These are phyloP conservation scores for Talaromyces sp. DNA, from an alignment of 2,329 filamentous ascomycete genomes.

Conservation along the genomic window DNA sequence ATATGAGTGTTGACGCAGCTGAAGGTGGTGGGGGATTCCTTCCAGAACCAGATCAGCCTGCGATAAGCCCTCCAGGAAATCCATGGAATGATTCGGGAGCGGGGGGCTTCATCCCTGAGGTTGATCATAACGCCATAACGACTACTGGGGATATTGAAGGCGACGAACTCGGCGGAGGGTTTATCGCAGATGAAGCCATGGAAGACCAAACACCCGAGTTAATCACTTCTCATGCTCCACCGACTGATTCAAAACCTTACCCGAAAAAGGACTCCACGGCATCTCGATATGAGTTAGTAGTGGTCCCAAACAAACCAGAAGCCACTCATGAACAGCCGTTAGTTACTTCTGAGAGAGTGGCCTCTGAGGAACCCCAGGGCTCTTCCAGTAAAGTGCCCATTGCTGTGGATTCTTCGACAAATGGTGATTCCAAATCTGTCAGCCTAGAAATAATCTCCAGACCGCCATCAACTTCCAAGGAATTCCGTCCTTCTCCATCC, in stretches of 20 bases:
- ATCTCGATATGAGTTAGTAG: conserved; percentile 34
- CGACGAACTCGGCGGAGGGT: conserved; percentile 22
- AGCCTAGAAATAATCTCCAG: conserved; percentile 31
- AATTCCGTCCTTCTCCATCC: background rate
- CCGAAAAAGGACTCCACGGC: conserved; percentile 6
- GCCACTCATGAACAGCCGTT: background rate
- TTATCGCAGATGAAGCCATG: conserved; percentile 18
- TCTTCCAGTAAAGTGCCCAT: conserved; percentile 27
- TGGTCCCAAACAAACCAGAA: conserved; percentile 26
- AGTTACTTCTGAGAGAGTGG: background rate
- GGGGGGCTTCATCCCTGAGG: background rate
- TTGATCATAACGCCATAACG: background rate
- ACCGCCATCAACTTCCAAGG: conserved; percentile 17
- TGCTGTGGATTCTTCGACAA: conserved; percentile 28
- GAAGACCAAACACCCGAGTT: background rate
- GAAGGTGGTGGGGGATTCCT: conserved; percentile 45
- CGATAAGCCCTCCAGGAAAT: conserved; percentile 1
- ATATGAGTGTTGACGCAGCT: conserved; percentile 31
- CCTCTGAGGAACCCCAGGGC: conserved; percentile 9
- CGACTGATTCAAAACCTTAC: background rate
- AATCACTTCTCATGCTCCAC: background rate
- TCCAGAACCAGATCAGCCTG: conserved; percentile 32
- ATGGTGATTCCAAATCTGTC: conserved; percentile 24
- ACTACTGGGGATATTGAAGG: background rate
- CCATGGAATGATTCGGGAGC: background rate